Evolutionary conservation across 306 rosid genomes (phyloP), one percentile per base, ranked within the genome.

Genomic region (Dryas drummondii): DNA sequence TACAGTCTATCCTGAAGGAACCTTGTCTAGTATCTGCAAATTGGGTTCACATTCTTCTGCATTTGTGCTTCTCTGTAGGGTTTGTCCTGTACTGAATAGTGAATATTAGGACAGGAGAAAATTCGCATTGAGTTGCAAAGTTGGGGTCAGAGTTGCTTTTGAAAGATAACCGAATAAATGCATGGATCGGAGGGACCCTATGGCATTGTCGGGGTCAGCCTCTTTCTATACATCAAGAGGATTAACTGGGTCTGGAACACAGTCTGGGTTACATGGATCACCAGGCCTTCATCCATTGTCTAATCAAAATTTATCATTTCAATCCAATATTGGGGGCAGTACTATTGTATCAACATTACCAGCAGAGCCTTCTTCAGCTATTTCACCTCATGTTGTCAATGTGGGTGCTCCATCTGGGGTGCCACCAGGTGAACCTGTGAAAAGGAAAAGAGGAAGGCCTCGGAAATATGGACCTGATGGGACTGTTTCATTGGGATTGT

Each of bases 141-240:
- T 81, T 63, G 81, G 60, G 74, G 61, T 78, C 66, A 11, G 17
- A 45, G 72, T 80, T 77, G 45, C 63, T 67, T 47, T 83, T 59
- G 75, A 76, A 81, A 79, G 81, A 74, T 75, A 78, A 68, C 13
- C 42, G 47, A 61, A 83, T 88, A 86, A 89, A 87, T 91, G 90
- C 94, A 93, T 94, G 98, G 98, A 94, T 90, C 98, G 91, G 49
- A 88, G 90, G 85, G 97, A 94, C 85, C 93, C 83, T 66, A 88
- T 90, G 91, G 84, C 89, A 71, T 78, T 93, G 66, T 84, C 96
- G 0, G 94, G 96, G 53, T 86, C 98, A 58, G 88, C 92, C 68
- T 77, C 98, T 53, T 94, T 83, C 85, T 94, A 87, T 70, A 84
- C 91, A 76, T 91, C 89, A 50, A 86, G 98, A 73, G 93, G 87